A percentile compares a stretch with the other conserved stretches of the same genome.
These are phyloP conservation scores for Anisogramma anomala DNA, from an alignment of 2,329 filamentous ascomycete species.

Conservation along the genomic window DNA sequence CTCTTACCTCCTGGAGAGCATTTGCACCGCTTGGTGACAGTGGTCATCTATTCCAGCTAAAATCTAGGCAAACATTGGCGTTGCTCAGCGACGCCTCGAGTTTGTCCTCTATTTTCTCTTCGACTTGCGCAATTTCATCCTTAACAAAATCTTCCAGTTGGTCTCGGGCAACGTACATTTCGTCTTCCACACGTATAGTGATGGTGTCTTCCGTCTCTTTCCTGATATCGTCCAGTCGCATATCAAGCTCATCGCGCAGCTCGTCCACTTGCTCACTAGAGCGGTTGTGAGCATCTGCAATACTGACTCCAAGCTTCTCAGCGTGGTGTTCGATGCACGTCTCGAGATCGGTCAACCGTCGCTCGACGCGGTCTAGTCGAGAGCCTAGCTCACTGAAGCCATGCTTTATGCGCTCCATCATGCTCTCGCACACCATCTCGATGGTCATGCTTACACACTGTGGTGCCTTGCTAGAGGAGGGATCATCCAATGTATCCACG, in stretches of 20 bases:
- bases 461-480: background rate
- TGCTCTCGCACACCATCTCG: background rate
- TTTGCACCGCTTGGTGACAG: too few relatives aligned
- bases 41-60: constrained; percentile 4
- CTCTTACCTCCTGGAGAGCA: too few relatives aligned
- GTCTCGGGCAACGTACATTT: constrained; percentile 3
- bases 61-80: constrained; percentile 3
- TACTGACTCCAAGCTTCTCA: background rate
- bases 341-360: constrained; percentile 4
- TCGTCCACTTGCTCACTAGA: constrained; percentile 6
- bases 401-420: constrained; percentile 3
- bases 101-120: background rate
- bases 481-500: background rate
- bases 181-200: constrained; percentile 2
- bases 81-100: constrained; percentile 1
- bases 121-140: constrained; percentile 1
- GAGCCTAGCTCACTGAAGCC: constrained; percentile 3
- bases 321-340: background rate
- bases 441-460: background rate
- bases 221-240: constrained; percentile 1
- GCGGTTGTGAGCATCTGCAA: background rate
- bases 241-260: constrained; percentile 3
- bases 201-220: constrained; percentile 7
- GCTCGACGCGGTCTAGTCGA: constrained; percentile 4
- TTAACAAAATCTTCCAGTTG: constrained; percentile 5